phyloP scores from a whole-genome alignment of 2,329 filamentous ascomycete genomes.

The Pseudocercospora ulei region DNA sequence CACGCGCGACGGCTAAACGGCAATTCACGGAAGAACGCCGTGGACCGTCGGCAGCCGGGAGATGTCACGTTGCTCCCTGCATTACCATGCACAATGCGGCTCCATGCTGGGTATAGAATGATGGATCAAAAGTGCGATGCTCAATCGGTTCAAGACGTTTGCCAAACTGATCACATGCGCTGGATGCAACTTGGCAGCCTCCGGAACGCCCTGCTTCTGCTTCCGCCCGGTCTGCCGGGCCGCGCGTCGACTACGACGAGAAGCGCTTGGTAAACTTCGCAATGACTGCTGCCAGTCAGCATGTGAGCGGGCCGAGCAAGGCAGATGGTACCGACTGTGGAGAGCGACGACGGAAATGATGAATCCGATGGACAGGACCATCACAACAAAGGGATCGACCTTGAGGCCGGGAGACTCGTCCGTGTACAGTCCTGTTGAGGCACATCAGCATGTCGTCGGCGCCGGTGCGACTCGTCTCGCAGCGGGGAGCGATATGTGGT shows the following conservation, averaged over 20 bases:
- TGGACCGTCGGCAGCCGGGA: no score
- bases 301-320: neutral
- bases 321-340: conserved; percentile 62
- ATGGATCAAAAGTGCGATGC: neutral
- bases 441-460: conserved; percentile 20
- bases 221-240: conserved; percentile 1
- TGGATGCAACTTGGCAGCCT: conserved; percentile 12
- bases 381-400: conserved; percentile 93
- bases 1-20: conserved; percentile 8
- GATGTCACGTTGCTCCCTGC: neutral
- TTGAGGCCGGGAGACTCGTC: conserved; percentile 96
- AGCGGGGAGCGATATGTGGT: neutral
- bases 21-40: conserved; percentile 8
- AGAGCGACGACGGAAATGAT: conserved; percentile 97
- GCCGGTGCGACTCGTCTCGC: neutral
- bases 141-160: neutral
- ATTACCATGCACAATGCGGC: conserved; percentile 6
- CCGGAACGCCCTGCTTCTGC: conserved; percentile 17
- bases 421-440: conserved; percentile 71
- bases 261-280: conserved; percentile 91
- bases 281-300: conserved; percentile 55
- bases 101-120: neutral
- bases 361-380: conserved; percentile 92
- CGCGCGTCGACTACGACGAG: conserved; percentile 41
- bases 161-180: conserved; percentile 3